A percentile compares a stretch with the other conserved stretches of the same genome.
These are phyloP conservation scores for Venturia asperata DNA, from an alignment of 2,329 filamentous ascomycete species.

Conservation along the genomic window DNA sequence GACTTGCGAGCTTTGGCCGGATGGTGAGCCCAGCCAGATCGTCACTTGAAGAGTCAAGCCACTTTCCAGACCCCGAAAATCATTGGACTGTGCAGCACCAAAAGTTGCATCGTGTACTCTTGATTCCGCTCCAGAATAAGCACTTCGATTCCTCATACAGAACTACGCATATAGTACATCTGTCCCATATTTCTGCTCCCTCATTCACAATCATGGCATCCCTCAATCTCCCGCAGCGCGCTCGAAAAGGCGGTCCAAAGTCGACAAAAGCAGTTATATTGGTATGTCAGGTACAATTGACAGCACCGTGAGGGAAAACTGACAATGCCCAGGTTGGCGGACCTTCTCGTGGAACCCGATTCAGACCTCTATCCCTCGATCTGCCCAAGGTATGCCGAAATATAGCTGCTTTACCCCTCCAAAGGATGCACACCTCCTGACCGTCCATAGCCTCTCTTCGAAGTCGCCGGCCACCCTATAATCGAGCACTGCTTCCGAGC, in stretches of 20 bases:
- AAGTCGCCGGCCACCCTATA: slow-evolving; percentile 96
- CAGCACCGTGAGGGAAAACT: slow-evolving; percentile 23
- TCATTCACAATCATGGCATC: slow-evolving; percentile 17
- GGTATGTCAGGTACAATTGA: slow-evolving; percentile 47
- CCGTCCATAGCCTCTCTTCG: slow-evolving; percentile 73
- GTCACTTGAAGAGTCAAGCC: neutral
- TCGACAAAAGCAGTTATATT: slow-evolving; percentile 92
- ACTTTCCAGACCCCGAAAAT: neutral
- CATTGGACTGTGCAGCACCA: neutral
- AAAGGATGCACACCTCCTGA: slow-evolving; percentile 2
- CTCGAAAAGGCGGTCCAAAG: slow-evolving; percentile 35
- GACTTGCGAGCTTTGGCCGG: neutral
- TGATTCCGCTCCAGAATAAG: neutral
- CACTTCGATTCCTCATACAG: neutral
- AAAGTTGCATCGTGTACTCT: slow-evolving; percentile 6
- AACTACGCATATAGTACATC: neutral
- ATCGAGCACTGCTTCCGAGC: slow-evolving; percentile 96
- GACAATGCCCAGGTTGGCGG: slow-evolving; percentile 67
- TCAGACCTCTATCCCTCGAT: slow-evolving; percentile 90
- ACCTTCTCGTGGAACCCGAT: slow-evolving; percentile 89
- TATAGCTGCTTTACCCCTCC: slow-evolving; percentile 5
- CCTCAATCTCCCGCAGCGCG: slow-evolving; percentile 26
- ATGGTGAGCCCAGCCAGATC: neutral
- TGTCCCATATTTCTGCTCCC: neutral
- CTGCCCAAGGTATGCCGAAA: slow-evolving; percentile 68